Conservation (phyloP, 352 stramenopile species). For the Phytophthora capsici region DNA sequence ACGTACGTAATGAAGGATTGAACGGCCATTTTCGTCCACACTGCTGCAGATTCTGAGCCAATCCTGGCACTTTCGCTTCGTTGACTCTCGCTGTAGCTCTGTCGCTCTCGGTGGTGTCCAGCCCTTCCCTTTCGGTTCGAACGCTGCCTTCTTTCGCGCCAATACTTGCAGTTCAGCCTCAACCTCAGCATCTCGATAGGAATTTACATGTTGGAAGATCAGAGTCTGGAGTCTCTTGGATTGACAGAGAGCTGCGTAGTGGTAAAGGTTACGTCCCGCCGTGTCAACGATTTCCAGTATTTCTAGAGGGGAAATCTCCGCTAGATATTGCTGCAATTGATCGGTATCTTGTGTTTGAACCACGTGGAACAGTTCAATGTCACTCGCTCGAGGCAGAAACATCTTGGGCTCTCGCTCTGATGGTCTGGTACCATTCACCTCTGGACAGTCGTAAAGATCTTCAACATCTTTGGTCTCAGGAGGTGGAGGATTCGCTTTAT, state of each 20-base stretch:
- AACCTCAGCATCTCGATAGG: slow-evolving; percentile 34
- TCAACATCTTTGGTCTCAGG: slow-evolving; percentile 21
- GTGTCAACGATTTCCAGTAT: slow-evolving; percentile 42
- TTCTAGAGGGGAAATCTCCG: slow-evolving; percentile 33
- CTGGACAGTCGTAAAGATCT: slow-evolving; percentile 31
- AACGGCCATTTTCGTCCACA: slow-evolving; percentile 46
- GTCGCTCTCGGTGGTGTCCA: slow-evolving; percentile 58
- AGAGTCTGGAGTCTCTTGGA: slow-evolving; percentile 15
- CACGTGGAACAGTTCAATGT: slow-evolving; percentile 54
- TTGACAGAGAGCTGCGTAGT: slow-evolving; percentile 54
- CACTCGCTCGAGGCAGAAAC: slow-evolving; percentile 42
- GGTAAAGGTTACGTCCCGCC: slow-evolving; percentile 43
- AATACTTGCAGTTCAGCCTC: slow-evolving; percentile 34
- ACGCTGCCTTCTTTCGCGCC: slow-evolving; percentile 46
- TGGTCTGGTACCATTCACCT: not conserved
- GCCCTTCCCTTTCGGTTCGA: not conserved
- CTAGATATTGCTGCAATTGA: slow-evolving; percentile 31
- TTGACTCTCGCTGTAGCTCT: slow-evolving; percentile 40
- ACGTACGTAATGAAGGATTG: slow-evolving; percentile 66
- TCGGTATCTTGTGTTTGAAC: slow-evolving; percentile 35
- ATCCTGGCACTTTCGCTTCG: slow-evolving; percentile 31
- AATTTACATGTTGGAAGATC: slow-evolving; percentile 44
- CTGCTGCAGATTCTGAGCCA: slow-evolving; percentile 40
- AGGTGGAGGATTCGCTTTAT: not conserved
- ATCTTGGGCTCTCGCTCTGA: slow-evolving; percentile 22